Conservation (phyloP, 371 early-diverging fungal species). For the Mucor piriformis region DNA sequence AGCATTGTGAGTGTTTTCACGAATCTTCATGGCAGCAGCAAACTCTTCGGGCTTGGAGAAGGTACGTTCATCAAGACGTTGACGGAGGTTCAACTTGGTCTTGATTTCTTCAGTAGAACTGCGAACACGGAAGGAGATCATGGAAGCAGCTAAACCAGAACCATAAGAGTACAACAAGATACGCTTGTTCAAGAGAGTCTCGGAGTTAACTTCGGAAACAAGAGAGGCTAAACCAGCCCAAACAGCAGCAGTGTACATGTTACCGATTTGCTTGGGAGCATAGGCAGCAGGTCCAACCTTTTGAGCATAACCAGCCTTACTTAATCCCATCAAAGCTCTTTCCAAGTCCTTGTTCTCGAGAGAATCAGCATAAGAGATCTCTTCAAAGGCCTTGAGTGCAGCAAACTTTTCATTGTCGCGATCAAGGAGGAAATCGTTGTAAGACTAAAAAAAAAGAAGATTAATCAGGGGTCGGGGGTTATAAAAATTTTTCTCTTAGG, state of each 20-base stretch:
- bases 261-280: constrained; percentile 91
- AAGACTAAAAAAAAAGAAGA: constrained; percentile 36
- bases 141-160: constrained; percentile 93
- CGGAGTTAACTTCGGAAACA: constrained; percentile 71
- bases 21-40: constrained; percentile 81
- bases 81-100: constrained; percentile 63
- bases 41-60: constrained; percentile 78
- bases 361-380: constrained; percentile 68
- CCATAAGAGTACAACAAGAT: constrained; percentile 95
- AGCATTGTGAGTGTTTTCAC: constrained; percentile 86
- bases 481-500: background rate
- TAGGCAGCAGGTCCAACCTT: constrained; percentile 85
- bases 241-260: constrained; percentile 96
- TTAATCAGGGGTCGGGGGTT: background rate
- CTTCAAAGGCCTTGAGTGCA: constrained; percentile 60
- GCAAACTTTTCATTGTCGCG: constrained; percentile 69
- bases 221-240: constrained; percentile 90
- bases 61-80: constrained; percentile 77
- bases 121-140: constrained; percentile 88
- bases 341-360: constrained; percentile 88
- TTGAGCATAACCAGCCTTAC: constrained; percentile 71
- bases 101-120: constrained; percentile 68
- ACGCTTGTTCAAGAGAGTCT: constrained; percentile 80
- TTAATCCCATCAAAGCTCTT: constrained; percentile 82
- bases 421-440: constrained; percentile 88